Percentiles rank a stretch among this genome's conserved stretches.
phyloP scores from a whole-genome alignment of 805 yeast genomes.

The Nakazawaea ambrosiae region DNA sequence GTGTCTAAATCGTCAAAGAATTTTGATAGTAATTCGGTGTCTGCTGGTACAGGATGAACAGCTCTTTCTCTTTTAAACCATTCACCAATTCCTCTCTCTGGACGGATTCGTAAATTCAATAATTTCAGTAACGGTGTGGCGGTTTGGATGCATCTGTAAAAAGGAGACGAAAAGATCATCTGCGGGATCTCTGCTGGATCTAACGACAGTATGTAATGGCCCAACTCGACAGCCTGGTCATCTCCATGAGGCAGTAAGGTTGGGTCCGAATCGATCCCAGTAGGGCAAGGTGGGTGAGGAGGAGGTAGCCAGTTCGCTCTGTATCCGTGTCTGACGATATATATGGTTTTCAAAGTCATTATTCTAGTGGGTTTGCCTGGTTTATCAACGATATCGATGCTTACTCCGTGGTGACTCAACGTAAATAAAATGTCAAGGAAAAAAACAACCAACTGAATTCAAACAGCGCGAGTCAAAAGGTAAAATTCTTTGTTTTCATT shows the following conservation, averaged over 20 bases:
- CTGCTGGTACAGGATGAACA: conserved; percentile 65
- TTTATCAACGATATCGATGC: not conserved
- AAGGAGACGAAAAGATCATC: conserved; percentile 73
- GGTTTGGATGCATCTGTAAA: conserved; percentile 85
- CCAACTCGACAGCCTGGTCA: conserved; percentile 79
- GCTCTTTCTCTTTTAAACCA: conserved; percentile 76
- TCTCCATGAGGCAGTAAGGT: conserved; percentile 83
- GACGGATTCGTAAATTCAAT: conserved; percentile 48
- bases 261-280: conserved; percentile 88
- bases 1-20: conserved; percentile 45
- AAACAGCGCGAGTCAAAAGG: too few relatives aligned
- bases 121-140: conserved; percentile 58
- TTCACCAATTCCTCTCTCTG: conserved; percentile 87
- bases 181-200: conserved; percentile 53
- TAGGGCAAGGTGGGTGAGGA: conserved; percentile 76
- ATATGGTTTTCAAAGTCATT: conserved; percentile 54
- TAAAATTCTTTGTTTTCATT: too few relatives aligned
- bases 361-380: not conserved
- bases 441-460: too few relatives aligned
- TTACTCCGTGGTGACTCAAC: not conserved
- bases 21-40: conserved; percentile 34
- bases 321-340: conserved; percentile 82
- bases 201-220: conserved; percentile 42
- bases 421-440: too few relatives aligned
- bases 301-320: conserved; percentile 77